Conservation (phyloP, 768 basidiomycete genomes). For the Boletus fagicola region DNA sequence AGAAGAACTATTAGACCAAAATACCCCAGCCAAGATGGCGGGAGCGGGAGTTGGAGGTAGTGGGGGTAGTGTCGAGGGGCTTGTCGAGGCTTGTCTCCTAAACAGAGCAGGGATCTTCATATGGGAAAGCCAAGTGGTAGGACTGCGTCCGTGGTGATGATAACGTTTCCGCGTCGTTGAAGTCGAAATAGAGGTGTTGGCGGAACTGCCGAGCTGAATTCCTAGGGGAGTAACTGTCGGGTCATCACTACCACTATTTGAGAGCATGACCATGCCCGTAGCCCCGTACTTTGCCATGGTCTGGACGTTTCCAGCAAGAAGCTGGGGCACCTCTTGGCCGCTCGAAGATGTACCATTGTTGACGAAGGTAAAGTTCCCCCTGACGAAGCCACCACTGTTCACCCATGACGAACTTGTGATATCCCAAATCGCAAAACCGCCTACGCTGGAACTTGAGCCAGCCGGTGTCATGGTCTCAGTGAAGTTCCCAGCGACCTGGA, state of each 20-base stretch:
- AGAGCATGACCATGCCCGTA: constrained; percentile 74
- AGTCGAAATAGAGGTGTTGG: constrained; percentile 32
- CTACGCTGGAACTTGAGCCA: constrained; percentile 37
- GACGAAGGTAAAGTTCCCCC: constrained; percentile 68
- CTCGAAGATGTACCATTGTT: constrained; percentile 57
- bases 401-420: constrained; percentile 60
- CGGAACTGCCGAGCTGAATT: constrained; percentile 48
- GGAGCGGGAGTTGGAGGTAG: constrained; percentile 62
- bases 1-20: constrained; percentile 82
- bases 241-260: constrained; percentile 57
- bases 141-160: constrained; percentile 34
- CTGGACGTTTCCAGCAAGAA: constrained; percentile 66
- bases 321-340: constrained; percentile 45
- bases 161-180: constrained; percentile 40
- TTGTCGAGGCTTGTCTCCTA: constrained; percentile 50
- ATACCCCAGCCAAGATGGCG: constrained; percentile 79
- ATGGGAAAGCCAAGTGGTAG: constrained; percentile 50
- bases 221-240: constrained; percentile 63
- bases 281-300: constrained; percentile 66
- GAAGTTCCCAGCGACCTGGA: constrained; percentile 79
- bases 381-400: constrained; percentile 69
- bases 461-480: constrained; percentile 42
- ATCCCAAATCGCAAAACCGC: constrained; percentile 80
- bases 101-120: constrained; percentile 42
- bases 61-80: constrained; percentile 53